Percentiles rank a stretch among this genome's conserved stretches.
These are phyloP conservation scores for Glycine latifolia DNA, from an alignment of 306 rosid genomes.

Conservation along the genomic window DNA sequence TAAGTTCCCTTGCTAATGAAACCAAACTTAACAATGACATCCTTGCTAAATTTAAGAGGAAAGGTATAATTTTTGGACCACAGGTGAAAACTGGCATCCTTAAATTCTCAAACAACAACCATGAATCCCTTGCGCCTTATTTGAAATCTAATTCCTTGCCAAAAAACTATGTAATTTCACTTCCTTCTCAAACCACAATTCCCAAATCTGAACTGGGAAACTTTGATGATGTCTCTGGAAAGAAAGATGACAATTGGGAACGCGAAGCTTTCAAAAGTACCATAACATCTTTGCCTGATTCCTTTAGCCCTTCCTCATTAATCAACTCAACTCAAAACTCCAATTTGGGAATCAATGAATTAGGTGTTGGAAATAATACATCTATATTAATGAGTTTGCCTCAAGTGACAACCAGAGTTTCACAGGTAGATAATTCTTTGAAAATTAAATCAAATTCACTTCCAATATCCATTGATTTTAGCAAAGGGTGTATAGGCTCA, in stretches of 20 bases:
- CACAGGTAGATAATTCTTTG: constrained; percentile 49
- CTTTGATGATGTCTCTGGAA: constrained; percentile 48
- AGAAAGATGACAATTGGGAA: constrained; percentile 44
- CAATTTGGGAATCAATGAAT: constrained; percentile 44
- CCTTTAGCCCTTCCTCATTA: constrained; percentile 50
- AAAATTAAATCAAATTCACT: constrained; percentile 63
- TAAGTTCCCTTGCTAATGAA: constrained; percentile 73
- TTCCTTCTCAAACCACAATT: constrained; percentile 51
- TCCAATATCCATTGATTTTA: constrained; percentile 66
- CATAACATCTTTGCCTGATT: constrained; percentile 52
- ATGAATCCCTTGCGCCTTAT: constrained; percentile 53
- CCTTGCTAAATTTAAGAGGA: constrained; percentile 58
- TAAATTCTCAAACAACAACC: constrained; percentile 52
- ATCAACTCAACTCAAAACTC: constrained; percentile 44
- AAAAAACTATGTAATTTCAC: constrained; percentile 67
- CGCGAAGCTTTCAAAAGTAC: constrained; percentile 47
- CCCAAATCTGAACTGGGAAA: constrained; percentile 48
- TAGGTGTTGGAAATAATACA: constrained; percentile 47
- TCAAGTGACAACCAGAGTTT: constrained; percentile 39
- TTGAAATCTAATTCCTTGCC: constrained; percentile 74
- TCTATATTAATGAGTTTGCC: constrained; percentile 43
- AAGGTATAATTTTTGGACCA: constrained; percentile 74
- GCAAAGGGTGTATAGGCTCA: constrained; percentile 57
- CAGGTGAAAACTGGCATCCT: constrained; percentile 61
- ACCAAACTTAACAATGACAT: constrained; percentile 53